Evolutionary conservation across 1,284 basidiomycete species (phyloP).

Genomic region (Apiotrichum sp.): DNA sequence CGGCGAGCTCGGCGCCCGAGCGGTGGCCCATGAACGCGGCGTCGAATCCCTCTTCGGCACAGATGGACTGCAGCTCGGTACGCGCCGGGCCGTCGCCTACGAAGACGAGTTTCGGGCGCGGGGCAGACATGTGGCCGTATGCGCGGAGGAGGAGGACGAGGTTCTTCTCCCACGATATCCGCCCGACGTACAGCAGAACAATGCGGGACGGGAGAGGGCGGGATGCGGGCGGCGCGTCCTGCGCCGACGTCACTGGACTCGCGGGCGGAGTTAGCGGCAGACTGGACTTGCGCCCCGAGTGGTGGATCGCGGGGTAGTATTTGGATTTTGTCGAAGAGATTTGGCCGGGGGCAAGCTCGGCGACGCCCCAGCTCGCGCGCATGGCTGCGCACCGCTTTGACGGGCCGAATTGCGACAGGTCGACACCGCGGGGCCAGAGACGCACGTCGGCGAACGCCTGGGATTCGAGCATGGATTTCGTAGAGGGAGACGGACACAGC

Average conservation of each 20-base stretch:
- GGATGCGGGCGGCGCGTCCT: slow-evolving; percentile 1
- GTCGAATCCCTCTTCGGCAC: slow-evolving; percentile 47
- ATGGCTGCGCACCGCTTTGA: slow-evolving; percentile 46
- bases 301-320: slow-evolving; percentile 22
- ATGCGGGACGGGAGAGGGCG: slow-evolving; percentile 20
- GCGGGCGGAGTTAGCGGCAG: slow-evolving; percentile 42
- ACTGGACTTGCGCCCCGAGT: slow-evolving; percentile 38
- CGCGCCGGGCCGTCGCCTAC: slow-evolving; percentile 56
- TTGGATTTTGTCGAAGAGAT: not conserved
- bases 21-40: slow-evolving; percentile 54
- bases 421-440: slow-evolving; percentile 54
- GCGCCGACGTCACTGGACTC: slow-evolving; percentile 24
- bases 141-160: slow-evolving; percentile 54
- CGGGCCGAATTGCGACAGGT: slow-evolving; percentile 48
- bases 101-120: slow-evolving; percentile 52
- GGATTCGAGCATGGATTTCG: slow-evolving; percentile 49
- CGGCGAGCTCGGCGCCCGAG: slow-evolving; percentile 46
- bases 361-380: slow-evolving; percentile 50
- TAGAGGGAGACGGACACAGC: slow-evolving; percentile 54
- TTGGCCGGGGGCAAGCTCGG: slow-evolving; percentile 10
- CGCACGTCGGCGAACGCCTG: slow-evolving; percentile 51
- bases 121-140: slow-evolving; percentile 42
- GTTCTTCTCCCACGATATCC: slow-evolving; percentile 56
- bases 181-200: slow-evolving; percentile 45
- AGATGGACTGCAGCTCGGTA: slow-evolving; percentile 49